Conservation (phyloP, 768 basidiomycete species). For the Tricholoma furcatifolium region DNA sequence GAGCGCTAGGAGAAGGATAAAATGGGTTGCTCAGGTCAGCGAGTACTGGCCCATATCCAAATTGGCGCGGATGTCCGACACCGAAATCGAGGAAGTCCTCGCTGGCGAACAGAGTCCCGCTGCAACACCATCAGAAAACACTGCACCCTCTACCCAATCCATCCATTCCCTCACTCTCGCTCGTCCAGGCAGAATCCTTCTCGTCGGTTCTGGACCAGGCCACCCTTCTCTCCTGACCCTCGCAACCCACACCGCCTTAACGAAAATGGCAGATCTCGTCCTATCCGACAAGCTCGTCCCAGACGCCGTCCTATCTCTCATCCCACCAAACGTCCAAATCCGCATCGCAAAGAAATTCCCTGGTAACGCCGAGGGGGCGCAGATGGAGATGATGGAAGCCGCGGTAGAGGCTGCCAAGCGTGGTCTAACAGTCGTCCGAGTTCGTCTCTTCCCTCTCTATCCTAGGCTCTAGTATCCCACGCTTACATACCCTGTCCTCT, state of each 20-base stretch:
- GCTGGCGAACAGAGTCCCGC: slow-evolving; percentile 31
- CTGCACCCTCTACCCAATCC: slow-evolving; percentile 16
- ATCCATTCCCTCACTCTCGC: slow-evolving; percentile 34
- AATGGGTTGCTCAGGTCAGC: slow-evolving; percentile 94
- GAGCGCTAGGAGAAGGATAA: slow-evolving; percentile 64
- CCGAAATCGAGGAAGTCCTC: slow-evolving; percentile 68
- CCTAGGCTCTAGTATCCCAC: slow-evolving; percentile 2
- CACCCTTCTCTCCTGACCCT: slow-evolving; percentile 90
- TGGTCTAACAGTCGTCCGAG: slow-evolving; percentile 86
- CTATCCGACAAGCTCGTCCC: slow-evolving; percentile 98
- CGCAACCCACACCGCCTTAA: slow-evolving; percentile 80
- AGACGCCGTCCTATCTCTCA: slow-evolving; percentile 77
- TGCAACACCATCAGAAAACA: slow-evolving; percentile 12
- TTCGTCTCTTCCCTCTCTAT: slow-evolving; percentile 34
- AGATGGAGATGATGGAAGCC: slow-evolving; percentile 91
- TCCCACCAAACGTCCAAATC: slow-evolving; percentile 70
- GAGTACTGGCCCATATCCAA: slow-evolving; percentile 91
- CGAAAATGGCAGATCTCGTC: slow-evolving; percentile 79
- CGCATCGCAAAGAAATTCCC: slow-evolving; percentile 97
- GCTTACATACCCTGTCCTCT: neutral
- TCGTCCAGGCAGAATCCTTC: slow-evolving; percentile 70
- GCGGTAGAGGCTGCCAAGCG: slow-evolving; percentile 79
- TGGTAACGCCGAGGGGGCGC: slow-evolving; percentile 94
- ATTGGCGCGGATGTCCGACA: slow-evolving; percentile 64
- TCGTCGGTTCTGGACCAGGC: slow-evolving; percentile 95